Base-by-base conservation (phyloP, 2,329 filamentous ascomycete species). In the Epichloe glyceriae region DNA sequence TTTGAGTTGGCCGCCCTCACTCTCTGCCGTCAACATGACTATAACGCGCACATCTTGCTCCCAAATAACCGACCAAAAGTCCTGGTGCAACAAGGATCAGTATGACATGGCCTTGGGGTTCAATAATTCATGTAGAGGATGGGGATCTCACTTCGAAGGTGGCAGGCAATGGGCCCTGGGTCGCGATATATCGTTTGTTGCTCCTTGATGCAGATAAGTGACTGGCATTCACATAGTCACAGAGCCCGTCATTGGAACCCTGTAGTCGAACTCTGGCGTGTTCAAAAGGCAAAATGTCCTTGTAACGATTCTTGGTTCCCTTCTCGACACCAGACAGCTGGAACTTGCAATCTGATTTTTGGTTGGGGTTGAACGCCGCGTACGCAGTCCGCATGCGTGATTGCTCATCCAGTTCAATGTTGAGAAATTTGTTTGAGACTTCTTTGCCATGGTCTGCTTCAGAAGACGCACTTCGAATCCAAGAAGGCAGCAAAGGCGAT, bases 41-140 rank as follows among this genome's bases (percentile, higher is more conserved):
- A 98, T 85, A 26, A 97, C 87, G 48, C 91, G 85, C 3, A 95
- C 84, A 62, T 97, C 90, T 66, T 97, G 87, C 63, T 97, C 90
- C 93, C 93, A 98, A 33, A 97, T 77, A 11, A 96, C 85, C 53
- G 88, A 91, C 93, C 93, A 98, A 63, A 98, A 98, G 66, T 98
- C 93, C 87, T 93, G 34, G 3, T 10, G 15, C 20, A 33, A 26
- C 20, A 46, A 26, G 5, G 7, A 17, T 46, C 5, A 22, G 22
- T 33, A 37, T 19, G 42, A 15, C 11, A 26, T 42, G 22, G 30
- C 30, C 10, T 15, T 7, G 14, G 14, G 15, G 3, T 15, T 14
- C 20, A 42, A 38, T 3, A 7, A 19, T 10, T 19, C 35, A 12
- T n/a, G 34, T 7, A 22, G 39, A n/a, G 20, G n/a, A 17, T 43